These are phyloP conservation scores for Orbilia blumenaviensis DNA, from an alignment of 2,329 filamentous ascomycete species.

Conservation along the genomic window DNA sequence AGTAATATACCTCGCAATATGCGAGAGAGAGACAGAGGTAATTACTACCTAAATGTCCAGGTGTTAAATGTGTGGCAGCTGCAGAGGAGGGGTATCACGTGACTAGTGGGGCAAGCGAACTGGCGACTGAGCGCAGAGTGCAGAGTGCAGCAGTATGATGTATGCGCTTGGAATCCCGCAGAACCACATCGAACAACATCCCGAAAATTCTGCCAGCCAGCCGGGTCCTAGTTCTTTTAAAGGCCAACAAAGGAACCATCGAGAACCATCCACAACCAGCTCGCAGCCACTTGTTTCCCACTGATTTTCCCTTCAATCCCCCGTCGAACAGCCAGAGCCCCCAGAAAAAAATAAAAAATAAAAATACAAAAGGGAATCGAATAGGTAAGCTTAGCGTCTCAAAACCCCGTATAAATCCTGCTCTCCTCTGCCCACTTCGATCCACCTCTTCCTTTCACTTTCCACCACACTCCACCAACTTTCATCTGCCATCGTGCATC, in stretches of 20 bases:
- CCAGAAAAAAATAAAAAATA: not conserved
- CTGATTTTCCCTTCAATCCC: not conserved
- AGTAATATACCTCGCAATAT: too few relatives aligned
- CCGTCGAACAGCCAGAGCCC: not conserved
- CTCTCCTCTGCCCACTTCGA: constrained; percentile 24
- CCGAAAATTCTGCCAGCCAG: constrained; percentile 52
- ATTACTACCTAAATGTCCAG: too few relatives aligned
- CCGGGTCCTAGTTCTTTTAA: too few relatives aligned
- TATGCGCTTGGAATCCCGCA: constrained; percentile 44
- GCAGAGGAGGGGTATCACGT: not conserved
- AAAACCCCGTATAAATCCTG: constrained; percentile 11
- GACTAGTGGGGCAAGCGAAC: constrained; percentile 19
- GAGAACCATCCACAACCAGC: constrained; percentile 38
- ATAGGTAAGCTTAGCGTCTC: constrained; percentile 11
- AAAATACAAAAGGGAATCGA: not conserved
- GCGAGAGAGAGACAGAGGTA: too few relatives aligned
- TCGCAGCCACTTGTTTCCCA: not conserved
- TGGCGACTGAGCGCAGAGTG: too few relatives aligned
- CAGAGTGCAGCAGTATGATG: too few relatives aligned
- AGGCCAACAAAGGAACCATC: constrained; percentile 28
- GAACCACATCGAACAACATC: constrained; percentile 41
- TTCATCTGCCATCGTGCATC: not conserved
- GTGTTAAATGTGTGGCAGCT: too few relatives aligned
- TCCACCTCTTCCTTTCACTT: constrained; percentile 14
- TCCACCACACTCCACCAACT: constrained; percentile 17